A percentile compares a stretch with the other conserved stretches of the same genome.
These are phyloP conservation scores for Senecio squalidus DNA, from an alignment of 140 eudicot genomes.

Conservation along the genomic window DNA sequence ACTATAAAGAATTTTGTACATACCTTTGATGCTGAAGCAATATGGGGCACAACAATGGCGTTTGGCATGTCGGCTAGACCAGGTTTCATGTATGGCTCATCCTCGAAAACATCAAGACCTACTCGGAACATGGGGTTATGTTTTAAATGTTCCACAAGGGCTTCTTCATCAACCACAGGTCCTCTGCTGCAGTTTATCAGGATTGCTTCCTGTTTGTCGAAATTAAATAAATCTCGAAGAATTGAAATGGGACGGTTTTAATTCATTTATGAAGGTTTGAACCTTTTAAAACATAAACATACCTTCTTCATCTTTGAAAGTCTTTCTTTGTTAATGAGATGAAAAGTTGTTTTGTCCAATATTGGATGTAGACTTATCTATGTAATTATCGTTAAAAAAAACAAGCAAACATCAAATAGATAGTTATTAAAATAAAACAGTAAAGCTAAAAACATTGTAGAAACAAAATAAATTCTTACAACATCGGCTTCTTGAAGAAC, in stretches of 20 bases:
- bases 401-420: background rate
- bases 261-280: background rate
- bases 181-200: constrained; percentile 96
- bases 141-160: constrained; percentile 90
- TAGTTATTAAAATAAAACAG: background rate
- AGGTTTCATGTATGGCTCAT: constrained; percentile 99
- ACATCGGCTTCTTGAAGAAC: constrained; percentile 91
- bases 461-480: constrained; percentile 32
- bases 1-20: background rate
- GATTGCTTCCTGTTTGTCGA: constrained; percentile 73
- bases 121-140: constrained; percentile 97
- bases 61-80: constrained; percentile 93
- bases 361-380: constrained; percentile 98
- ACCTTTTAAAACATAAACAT: background rate
- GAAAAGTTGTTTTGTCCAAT: constrained; percentile 94
- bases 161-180: constrained; percentile 93
- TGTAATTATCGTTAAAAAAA: constrained; percentile 6
- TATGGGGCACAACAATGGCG: constrained; percentile 95
- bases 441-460: background rate
- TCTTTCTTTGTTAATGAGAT: constrained; percentile 91
- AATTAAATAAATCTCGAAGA: background rate
- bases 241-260: background rate
- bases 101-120: constrained; percentile 99
- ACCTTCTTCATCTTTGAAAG: constrained; percentile 97
- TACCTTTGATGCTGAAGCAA: constrained; percentile 99